phyloP scores from a whole-genome alignment of 352 stramenopile genomes.

The Phytophthora foliorum region DNA sequence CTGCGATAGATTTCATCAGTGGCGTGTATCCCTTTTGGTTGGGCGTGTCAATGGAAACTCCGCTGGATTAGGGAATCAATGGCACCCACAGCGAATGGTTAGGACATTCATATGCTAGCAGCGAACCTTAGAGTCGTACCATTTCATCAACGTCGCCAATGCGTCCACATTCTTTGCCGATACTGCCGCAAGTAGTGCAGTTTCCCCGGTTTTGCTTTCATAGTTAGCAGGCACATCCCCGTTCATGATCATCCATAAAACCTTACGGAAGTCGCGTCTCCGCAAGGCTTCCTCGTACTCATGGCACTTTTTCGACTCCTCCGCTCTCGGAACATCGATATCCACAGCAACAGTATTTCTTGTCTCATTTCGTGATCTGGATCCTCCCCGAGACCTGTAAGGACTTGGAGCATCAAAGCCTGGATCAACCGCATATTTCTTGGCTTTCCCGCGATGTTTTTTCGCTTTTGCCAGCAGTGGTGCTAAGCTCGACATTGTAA shows the following conservation, averaged over 20 bases:
- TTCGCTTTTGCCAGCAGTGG: constrained; percentile 23
- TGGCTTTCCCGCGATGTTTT: constrained; percentile 25
- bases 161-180: constrained; percentile 53
- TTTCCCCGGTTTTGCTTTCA: constrained; percentile 70
- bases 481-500: constrained; percentile 24
- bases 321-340: not conserved
- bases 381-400: constrained; percentile 2
- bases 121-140: constrained; percentile 30
- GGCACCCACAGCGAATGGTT: not conserved
- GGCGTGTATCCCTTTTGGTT: constrained; percentile 74
- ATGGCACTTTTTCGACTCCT: constrained; percentile 26
- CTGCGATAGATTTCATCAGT: constrained; percentile 81
- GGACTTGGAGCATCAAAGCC: constrained; percentile 7
- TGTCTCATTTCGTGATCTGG: constrained; percentile 7
- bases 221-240: constrained; percentile 54
- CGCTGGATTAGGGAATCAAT: constrained; percentile 32
- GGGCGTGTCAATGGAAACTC: constrained; percentile 60
- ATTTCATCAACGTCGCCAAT: constrained; percentile 52
- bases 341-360: not conserved
- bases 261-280: constrained; percentile 62
- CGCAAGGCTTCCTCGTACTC: constrained; percentile 65
- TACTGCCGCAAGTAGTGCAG: constrained; percentile 65
- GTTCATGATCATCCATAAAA: constrained; percentile 81
- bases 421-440: constrained; percentile 26
- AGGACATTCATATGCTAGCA: not conserved